phyloP scores from a whole-genome alignment of 148 eudicot genomes.

The Salicornia ramosissima region DNA sequence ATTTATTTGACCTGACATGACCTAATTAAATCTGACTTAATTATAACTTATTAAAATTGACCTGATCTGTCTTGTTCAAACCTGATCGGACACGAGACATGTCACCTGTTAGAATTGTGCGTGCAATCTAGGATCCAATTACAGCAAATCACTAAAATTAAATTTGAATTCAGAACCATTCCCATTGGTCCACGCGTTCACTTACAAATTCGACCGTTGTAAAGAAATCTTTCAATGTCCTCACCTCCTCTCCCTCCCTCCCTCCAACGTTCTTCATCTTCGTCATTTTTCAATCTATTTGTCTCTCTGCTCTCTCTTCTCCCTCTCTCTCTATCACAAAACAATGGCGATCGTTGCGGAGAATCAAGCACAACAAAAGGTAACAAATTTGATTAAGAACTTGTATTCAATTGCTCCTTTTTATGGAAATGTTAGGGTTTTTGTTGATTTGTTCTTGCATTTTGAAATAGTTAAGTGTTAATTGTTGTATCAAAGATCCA shows the following conservation, averaged over 20 bases:
- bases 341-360: conserved; percentile 50
- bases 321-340: background rate
- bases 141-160: too few relatives aligned
- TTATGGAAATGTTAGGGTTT: conserved; percentile 8
- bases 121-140: too few relatives aligned
- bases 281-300: background rate
- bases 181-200: conserved; percentile 27
- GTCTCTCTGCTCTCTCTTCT: background rate
- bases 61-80: too few relatives aligned
- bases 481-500: background rate
- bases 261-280: conserved; percentile 10
- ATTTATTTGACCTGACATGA: too few relatives aligned
- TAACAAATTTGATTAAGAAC: background rate
- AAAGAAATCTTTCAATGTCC: background rate
- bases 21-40: too few relatives aligned
- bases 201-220: conserved; percentile 41
- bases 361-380: conserved; percentile 43
- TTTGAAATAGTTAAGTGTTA: conserved; percentile 1
- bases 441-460: background rate
- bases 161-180: conserved; percentile 15
- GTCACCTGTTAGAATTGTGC: too few relatives aligned
- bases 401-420: background rate
- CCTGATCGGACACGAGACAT: too few relatives aligned
- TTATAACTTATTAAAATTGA: too few relatives aligned
- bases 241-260: background rate